A percentile compares a stretch with the other conserved stretches of the same genome.
Conservation (phyloP, 1,139 yeast species). For the Yamadazyma taylorii region DNA sequence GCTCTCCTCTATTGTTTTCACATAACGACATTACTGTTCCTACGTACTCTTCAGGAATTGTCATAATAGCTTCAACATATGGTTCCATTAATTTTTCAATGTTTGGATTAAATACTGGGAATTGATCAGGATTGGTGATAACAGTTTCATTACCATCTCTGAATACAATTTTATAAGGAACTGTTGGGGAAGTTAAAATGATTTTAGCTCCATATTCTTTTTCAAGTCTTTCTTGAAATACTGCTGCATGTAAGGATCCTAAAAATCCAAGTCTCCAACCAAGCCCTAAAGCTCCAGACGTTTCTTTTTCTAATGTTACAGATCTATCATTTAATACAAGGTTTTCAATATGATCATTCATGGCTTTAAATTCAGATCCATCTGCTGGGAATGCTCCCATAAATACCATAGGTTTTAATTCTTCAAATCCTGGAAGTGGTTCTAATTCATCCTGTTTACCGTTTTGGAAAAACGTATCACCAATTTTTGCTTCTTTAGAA, state of each 20-base stretch:
- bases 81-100: constrained; percentile 78
- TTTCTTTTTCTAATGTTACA: constrained; percentile 84
- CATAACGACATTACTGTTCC: constrained; percentile 87
- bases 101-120: constrained; percentile 58
- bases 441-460: constrained; percentile 62
- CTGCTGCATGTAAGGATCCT: constrained; percentile 94
- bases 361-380: constrained; percentile 82
- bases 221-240: constrained; percentile 85
- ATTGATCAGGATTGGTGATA: constrained; percentile 88
- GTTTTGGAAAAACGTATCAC: constrained; percentile 82
- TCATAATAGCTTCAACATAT: constrained; percentile 85
- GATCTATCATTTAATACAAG: constrained; percentile 89
- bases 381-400: constrained; percentile 98
- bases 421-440: constrained; percentile 93
- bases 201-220: constrained; percentile 92
- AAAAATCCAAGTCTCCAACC: constrained; percentile 97
- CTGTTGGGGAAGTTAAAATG: constrained; percentile 94
- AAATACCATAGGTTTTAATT: constrained; percentile 96
- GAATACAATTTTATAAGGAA: constrained; percentile 77
- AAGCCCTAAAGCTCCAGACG: constrained; percentile 92
- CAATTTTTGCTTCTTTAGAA: constrained; percentile 83
- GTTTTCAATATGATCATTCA: constrained; percentile 89
- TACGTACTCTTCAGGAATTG: constrained; percentile 84
- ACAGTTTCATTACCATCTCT: constrained; percentile 62
- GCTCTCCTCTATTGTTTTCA: constrained; percentile 80